Percentiles rank a stretch among this genome's conserved stretches.
Evolutionary conservation across 192 early-diverging fungal genomes (phyloP).

Genomic region (Anaeromyces robustus): DNA sequence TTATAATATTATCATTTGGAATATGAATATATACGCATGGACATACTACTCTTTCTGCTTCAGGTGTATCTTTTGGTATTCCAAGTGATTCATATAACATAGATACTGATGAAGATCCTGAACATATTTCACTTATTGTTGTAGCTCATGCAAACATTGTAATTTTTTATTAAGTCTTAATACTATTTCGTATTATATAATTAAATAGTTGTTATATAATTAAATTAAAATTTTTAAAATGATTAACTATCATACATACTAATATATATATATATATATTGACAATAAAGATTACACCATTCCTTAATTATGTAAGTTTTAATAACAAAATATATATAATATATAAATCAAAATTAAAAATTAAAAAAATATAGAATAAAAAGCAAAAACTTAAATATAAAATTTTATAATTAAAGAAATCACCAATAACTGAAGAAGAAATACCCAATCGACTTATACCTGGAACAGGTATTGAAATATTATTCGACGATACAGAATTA

Average conservation of each 20-base stretch:
- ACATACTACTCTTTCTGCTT: neutral
- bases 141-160: neutral
- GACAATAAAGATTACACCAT: too few species aligned
- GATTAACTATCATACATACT: too few species aligned
- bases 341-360: too few species aligned
- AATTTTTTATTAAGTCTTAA: neutral
- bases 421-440: neutral
- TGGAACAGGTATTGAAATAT: neutral
- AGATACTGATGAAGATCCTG: neutral
- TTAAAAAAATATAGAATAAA: too few species aligned
- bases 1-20: too few species aligned
- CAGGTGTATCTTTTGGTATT: neutral
- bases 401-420: neutral
- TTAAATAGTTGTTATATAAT: too few species aligned
- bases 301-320: too few species aligned
- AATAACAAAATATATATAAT: too few species aligned
- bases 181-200: too few species aligned
- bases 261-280: too few species aligned
- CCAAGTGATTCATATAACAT: neutral
- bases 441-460: neutral
- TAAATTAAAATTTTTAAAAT: too few species aligned
- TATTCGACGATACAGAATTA: neutral
- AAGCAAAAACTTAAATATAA: too few species aligned
- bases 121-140: neutral
- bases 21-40: neutral